Conservation (phyloP, 1,284 basidiomycete genomes). For the Cerioporus squamosus region DNA sequence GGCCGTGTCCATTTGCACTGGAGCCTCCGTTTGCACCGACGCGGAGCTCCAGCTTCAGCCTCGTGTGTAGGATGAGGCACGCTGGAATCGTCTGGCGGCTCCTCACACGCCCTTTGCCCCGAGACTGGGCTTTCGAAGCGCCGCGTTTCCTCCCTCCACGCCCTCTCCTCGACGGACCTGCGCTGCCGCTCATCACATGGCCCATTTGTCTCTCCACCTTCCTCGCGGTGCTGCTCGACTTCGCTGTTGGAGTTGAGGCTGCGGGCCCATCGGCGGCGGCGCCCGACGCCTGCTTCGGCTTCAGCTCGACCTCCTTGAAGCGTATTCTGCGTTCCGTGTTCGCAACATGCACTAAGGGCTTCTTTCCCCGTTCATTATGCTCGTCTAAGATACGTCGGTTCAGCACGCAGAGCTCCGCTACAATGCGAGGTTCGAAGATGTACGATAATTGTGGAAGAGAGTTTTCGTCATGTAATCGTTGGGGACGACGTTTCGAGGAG, state of each 20-base stretch:
- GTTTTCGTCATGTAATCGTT: no score
- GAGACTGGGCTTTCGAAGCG: slow-evolving; percentile 4
- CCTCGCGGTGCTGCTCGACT: slow-evolving; percentile 15
- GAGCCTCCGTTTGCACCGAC: slow-evolving; percentile 13
- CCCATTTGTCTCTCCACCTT: slow-evolving; percentile 23
- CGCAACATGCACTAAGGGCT: slow-evolving; percentile 53
- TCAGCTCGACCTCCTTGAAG: slow-evolving; percentile 65
- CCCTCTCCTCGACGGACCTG: slow-evolving; percentile 17
- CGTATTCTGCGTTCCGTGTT: slow-evolving; percentile 65
- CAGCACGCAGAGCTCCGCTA: not conserved
- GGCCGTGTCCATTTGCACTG: slow-evolving; percentile 21
- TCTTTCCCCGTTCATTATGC: slow-evolving; percentile 46
- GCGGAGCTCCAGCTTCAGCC: slow-evolving; percentile 2
- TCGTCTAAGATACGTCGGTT: slow-evolving; percentile 2
- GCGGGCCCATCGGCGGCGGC: not conserved
- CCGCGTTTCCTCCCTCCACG: slow-evolving; percentile 22
- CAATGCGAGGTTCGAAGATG: no score
- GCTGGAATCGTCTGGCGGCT: not conserved
- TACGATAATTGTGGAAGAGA: no score
- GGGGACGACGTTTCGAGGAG: no score
- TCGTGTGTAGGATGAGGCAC: not conserved
- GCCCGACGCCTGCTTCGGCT: slow-evolving; percentile 38
- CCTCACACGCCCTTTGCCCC: slow-evolving; percentile 7
- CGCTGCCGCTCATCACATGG: slow-evolving; percentile 20
- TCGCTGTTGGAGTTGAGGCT: slow-evolving; percentile 2